Evolutionary conservation across 192 early-diverging fungal species (phyloP), one percentile per base, ranked within the genome.

Genomic region (Dispira simplex): DNA sequence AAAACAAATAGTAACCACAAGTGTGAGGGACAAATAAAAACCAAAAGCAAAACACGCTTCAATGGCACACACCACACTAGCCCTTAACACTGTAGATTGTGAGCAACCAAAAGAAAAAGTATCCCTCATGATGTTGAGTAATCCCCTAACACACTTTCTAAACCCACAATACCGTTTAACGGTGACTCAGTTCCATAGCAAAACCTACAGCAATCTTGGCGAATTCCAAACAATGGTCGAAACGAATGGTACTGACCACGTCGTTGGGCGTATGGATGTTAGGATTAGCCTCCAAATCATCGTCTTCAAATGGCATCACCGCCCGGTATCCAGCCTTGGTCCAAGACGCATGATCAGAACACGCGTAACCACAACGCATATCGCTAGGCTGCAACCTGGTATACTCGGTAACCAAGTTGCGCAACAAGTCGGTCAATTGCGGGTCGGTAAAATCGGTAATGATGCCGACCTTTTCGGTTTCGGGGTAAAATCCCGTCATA

Each of bases 271-370:
- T 74, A 73, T 98, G 95, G 63, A 96, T 89, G 53, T 84, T 77
- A 13, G 85, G 85, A 76, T 87, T 89, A n/a, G 76, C 78, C 28
- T 89, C 84, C 11, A 78, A 67, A 65, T 85, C 75, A 23, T 76
- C 80, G n/a, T 74, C 78, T 75, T 92, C 90, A 57, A 86, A 86
- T 0, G 91, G 79, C 68, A 95, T 93, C 9, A 86, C 84, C 28
- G 92, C 85, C 23, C 85, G 85, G 76, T 80, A 92, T 1, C 93
- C 94, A n/a, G 83, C 81, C 66, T 87, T 82, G 64, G 78, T 80
- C 93, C 93, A 98, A 28, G 87, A 87, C 8, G 91, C 91, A 70
- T 98, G 92, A 75, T 98, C 95, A 56, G 85, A 85, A 73, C 83
- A 88, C 53, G 74, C 86, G 73, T 90, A 98, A 20, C 95, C 93